Evolutionary conservation across 257 asterid genomes (phyloP).

Genomic region (Solanum clarkiae): DNA sequence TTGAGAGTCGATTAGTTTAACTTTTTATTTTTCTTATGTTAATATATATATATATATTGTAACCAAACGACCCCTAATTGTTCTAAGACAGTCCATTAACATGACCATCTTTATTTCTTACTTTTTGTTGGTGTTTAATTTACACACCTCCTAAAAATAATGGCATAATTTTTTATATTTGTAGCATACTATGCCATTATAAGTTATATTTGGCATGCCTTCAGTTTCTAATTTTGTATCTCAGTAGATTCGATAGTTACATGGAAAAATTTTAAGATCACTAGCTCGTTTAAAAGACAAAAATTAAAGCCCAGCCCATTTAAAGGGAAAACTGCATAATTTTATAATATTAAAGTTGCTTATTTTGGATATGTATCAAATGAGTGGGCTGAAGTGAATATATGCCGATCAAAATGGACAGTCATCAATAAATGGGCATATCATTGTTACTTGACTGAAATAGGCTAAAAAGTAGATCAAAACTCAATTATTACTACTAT

Average conservation of each 20-base stretch:
- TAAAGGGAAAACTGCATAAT: neutral
- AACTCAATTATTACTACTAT: neutral
- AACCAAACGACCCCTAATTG: neutral
- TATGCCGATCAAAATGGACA: neutral
- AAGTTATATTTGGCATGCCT: neutral
- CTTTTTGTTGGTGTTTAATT: neutral
- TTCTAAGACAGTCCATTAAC: neutral
- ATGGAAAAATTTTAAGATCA: neutral
- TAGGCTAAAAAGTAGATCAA: neutral
- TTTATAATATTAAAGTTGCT: neutral
- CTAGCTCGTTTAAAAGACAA: neutral
- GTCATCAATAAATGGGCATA: neutral
- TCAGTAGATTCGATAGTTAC: neutral
- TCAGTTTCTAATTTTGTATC: neutral
- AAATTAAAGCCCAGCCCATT: neutral
- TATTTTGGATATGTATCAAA: neutral
- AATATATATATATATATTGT: too few species aligned
- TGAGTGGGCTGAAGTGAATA: neutral
- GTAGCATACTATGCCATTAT: neutral
- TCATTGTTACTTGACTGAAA: neutral
- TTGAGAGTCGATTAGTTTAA: too few species aligned
- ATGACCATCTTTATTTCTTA: neutral
- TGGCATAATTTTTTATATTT: neutral
- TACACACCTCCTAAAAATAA: neutral
- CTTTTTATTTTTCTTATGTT: too few species aligned